Base-by-base conservation (phyloP, 2,329 filamentous ascomycete species). In the Sarocladium brachiariae region DNA sequence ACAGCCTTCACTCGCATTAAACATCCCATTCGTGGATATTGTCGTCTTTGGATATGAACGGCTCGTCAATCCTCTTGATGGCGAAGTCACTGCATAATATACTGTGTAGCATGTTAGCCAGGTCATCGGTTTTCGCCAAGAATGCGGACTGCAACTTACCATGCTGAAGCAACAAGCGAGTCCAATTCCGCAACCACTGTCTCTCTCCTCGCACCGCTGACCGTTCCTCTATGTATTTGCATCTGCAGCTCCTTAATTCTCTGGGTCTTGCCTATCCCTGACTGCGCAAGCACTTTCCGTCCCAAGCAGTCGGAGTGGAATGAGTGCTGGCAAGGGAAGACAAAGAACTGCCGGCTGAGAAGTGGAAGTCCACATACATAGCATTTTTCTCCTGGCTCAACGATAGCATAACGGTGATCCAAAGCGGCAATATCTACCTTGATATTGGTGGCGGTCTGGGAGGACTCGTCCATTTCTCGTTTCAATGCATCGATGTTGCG, bases 251-350 rank as follows among this genome's bases (percentile, higher is more conserved):
- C 90, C 53, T 81, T 80, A 58, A 99, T 96, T 57, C 87, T 77
- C 65, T 84, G 84, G 14, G 85, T 83, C 68, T 86, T 88, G 16
- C 82, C 85, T 49, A 84, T 74, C 0, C 89, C 89, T 1, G 86
- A 84, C 56, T 89, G 84, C 65, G 92, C 87, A 50, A 96, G 77
- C 1, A 97, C 89, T 62, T 86, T 87, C 60, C 82, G 84, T 0
- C 89, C 92, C 46, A 99, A 70, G 65, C 93, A 99, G 64, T 99
- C 93, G 37, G 88, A 92, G 67, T 99, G 93, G 63, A 99, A 99
- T 3, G 91, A 88, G 68, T 99, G 93, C 72, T 99, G 93, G 67
- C 93, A 99, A 0, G 93, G 93, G 58, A 99, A 99, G 16, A 99
- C 93, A 59, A 97, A 99, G 69, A 99, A 99, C 61, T 96, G 91